Evolutionary conservation across 2,329 filamentous ascomycete genomes (phyloP), one percentile per base, ranked within the genome.

Genomic region (Lasiodiplodia sp.): DNA sequence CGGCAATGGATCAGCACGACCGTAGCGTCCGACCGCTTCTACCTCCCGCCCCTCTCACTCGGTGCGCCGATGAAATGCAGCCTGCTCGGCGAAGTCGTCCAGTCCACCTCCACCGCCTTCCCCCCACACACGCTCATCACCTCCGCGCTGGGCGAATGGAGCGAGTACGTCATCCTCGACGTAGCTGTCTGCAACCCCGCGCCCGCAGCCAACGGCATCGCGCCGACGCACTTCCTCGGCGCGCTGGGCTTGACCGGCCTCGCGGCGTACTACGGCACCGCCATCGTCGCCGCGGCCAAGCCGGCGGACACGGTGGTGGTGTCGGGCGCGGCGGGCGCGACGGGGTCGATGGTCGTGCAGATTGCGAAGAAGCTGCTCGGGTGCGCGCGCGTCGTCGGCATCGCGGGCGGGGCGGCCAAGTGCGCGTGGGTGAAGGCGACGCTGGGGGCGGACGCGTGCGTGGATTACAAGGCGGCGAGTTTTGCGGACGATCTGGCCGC

Each of bases 321-420:
- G 0, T 91, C 88, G 7, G 92, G 91, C 5, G 92, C 92, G 2
- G 92, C 92, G 0, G 92, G 92, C 1, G 92, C 92, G 0, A 94
- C 92, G 0, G 92, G 92, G 1, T 90, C 86, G 74, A 87, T 94
- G 1, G 92, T 88, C 0, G 91, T 87, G 12, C 86, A 88, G 75
- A 84, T 87, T 70, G 86, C 85, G 8, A 84, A 84, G 74, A 78
- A 84, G 68, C 70, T 85, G 4, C 81, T 58, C 1, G 64, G 64
- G 14, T 67, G 82, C 55, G 82, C 79, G 74, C 78, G 77, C 70
- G 81, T 87, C 7, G 79, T 87, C 57, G 86, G 85, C 16, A 86
- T 87, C 64, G 83, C 85, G 0, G 85, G 86, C 3, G 80, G 80
- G 0, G 82, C 84, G 56, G 82, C 82, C 58, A 87, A 87, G 76